phyloP scores from a whole-genome alignment of 768 basidiomycete genomes.

The Candolleomyces aberdarensis region DNA sequence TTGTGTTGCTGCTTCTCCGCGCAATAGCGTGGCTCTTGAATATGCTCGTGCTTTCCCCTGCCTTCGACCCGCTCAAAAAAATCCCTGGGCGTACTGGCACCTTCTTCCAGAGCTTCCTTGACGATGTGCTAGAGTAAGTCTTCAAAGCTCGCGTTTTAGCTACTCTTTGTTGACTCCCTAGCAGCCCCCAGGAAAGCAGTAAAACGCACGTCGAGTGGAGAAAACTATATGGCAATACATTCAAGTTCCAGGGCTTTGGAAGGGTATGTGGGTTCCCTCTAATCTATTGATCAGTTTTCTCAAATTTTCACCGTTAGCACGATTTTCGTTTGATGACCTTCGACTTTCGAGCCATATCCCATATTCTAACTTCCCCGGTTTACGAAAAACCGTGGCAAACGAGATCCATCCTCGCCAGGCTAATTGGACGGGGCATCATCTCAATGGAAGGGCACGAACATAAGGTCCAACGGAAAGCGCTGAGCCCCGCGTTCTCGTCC shows the following conservation, averaged over 20 bases:
- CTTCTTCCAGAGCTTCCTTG: conserved; percentile 41
- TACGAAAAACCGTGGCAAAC: conserved; percentile 62
- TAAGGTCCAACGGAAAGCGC: conserved; percentile 41
- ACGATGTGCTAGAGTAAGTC: conserved; percentile 44
- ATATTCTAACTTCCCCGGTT: conserved; percentile 43
- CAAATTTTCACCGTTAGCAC: conserved; percentile 28
- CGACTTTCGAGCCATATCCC: conserved; percentile 45
- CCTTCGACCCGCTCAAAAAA: conserved; percentile 43
- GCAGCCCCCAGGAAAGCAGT: conserved; percentile 41
- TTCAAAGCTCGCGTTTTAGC: neutral
- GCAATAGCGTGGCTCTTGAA: conserved; percentile 39
- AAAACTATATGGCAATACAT: conserved; percentile 45
- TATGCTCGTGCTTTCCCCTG: conserved; percentile 40
- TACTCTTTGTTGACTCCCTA: neutral
- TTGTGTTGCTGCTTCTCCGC: conserved; percentile 31
- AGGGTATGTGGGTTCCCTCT: conserved; percentile 37
- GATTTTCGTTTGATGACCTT: conserved; percentile 54
- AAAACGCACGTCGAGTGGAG: conserved; percentile 42
- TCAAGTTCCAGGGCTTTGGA: conserved; percentile 54
- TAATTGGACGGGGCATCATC: conserved; percentile 55
- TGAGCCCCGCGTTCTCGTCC: conserved; percentile 48
- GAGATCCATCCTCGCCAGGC: conserved; percentile 39
- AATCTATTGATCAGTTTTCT: neutral
- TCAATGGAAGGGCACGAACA: conserved; percentile 52
- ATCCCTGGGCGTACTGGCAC: conserved; percentile 47